These are phyloP conservation scores for Entrophospora sp. DNA, from an alignment of 192 early-diverging fungal genomes.

Conservation along the genomic window DNA sequence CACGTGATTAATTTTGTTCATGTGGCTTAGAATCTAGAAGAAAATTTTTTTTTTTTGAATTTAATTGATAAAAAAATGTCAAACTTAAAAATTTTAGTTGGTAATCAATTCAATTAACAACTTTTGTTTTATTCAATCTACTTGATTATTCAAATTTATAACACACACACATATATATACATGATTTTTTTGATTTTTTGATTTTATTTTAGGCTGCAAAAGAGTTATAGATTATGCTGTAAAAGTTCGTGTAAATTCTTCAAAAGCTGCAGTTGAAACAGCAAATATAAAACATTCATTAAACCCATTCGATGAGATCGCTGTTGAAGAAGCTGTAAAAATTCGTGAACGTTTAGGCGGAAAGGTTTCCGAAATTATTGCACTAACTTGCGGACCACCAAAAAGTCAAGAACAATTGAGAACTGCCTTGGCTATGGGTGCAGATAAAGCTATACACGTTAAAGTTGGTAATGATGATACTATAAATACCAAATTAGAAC, in stretches of 20 bases:
- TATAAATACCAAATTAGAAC: constrained; percentile 53
- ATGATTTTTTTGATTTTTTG: neutral
- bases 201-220: constrained; percentile 52
- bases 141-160: too few relatives aligned
- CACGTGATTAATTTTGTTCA: too few relatives aligned
- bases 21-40: too few relatives aligned
- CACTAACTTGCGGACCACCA: constrained; percentile 77
- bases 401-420: constrained; percentile 89
- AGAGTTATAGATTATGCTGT: constrained; percentile 97
- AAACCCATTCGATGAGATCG: constrained; percentile 99
- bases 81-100: constrained; percentile 19
- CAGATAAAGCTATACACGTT: constrained; percentile 90
- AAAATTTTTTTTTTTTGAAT: too few relatives aligned
- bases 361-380: constrained; percentile 65
- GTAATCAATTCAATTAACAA: neutral
- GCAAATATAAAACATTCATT: constrained; percentile 93
- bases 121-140: neutral
- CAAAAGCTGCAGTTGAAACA: constrained; percentile 83
- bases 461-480: constrained; percentile 62
- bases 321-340: constrained; percentile 90
- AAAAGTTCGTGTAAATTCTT: constrained; percentile 91
- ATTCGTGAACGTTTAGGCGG: constrained; percentile 78
- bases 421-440: constrained; percentile 97
- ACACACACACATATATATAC: too few relatives aligned
- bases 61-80: too few relatives aligned